phyloP scores from a whole-genome alignment of 2,329 filamentous ascomycete species.

The Epichloe sp. region DNA sequence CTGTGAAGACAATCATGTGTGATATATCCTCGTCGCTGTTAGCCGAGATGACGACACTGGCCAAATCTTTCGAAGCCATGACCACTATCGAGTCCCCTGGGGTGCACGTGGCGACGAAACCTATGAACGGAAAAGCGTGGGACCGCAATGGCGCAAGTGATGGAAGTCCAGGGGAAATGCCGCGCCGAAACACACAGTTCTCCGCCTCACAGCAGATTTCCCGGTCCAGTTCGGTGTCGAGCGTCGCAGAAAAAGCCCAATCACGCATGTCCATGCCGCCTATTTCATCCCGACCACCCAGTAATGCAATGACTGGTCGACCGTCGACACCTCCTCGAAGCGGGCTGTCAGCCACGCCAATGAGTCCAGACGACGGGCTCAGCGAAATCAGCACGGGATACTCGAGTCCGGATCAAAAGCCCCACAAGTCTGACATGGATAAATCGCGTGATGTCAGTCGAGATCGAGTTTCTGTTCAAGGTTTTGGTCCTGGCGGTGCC shows the following conservation, averaged over 20 bases:
- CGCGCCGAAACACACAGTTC: slow-evolving; percentile 44
- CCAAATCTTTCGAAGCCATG: slow-evolving; percentile 58
- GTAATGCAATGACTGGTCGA: slow-evolving; percentile 31
- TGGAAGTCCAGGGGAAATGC: slow-evolving; percentile 19
- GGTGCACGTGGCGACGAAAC: slow-evolving; percentile 27
- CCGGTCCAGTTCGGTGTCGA: slow-evolving; percentile 41
- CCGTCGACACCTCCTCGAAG: slow-evolving; percentile 39
- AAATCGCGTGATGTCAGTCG: slow-evolving; percentile 37
- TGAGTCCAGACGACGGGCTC: slow-evolving; percentile 34
- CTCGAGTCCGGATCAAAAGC: slow-evolving; percentile 28
- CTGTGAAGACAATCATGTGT: slow-evolving; percentile 69
- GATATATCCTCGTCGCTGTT: slow-evolving; percentile 62
- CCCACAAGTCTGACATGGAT: slow-evolving; percentile 23
- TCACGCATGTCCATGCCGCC: slow-evolving; percentile 76
- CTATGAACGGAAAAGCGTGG: slow-evolving; percentile 30
- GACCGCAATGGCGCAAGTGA: slow-evolving; percentile 23
- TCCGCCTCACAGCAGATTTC: slow-evolving; percentile 25
- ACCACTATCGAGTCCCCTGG: slow-evolving; percentile 68
- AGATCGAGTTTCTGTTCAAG: slow-evolving; percentile 50
- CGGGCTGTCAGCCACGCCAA: slow-evolving; percentile 33
- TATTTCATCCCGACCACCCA: slow-evolving; percentile 31
- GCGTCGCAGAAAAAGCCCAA: slow-evolving; percentile 42
- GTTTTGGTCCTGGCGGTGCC: slow-evolving; percentile 57
- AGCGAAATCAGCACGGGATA: slow-evolving; percentile 21
- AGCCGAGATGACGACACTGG: slow-evolving; percentile 62